Evolutionary conservation across 495 filamentous ascomycete species (phyloP).

Genomic region (Xanthoparmelia taractica): DNA sequence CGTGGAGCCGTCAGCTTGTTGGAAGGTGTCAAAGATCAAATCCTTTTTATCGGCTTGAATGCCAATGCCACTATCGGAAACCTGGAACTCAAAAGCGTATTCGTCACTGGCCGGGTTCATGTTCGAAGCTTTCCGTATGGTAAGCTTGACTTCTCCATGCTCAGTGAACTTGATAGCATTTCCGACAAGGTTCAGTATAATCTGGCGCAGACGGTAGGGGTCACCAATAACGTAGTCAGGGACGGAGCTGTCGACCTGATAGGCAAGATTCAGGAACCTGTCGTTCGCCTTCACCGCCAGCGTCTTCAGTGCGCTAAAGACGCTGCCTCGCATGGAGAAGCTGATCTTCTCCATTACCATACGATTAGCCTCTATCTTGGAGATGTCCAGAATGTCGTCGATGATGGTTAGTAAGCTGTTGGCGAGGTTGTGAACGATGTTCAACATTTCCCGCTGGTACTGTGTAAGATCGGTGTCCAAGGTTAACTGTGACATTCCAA

Average conservation of each 20-base stretch:
- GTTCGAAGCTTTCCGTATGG: conserved; percentile 60
- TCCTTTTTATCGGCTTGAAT: conserved; percentile 95
- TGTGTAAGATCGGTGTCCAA: conserved; percentile 84
- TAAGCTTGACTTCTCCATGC: conserved; percentile 90
- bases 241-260: conserved; percentile 87
- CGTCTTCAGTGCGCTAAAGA: conserved; percentile 97
- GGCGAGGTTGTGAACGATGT: conserved; percentile 94
- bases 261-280: conserved; percentile 87
- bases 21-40: conserved; percentile 98
- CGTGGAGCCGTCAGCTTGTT: conserved; percentile 96
- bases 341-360: conserved; percentile 99
- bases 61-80: conserved; percentile 95
- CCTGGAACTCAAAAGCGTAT: conserved; percentile 93
- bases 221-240: conserved; percentile 96
- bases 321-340: conserved; percentile 87
- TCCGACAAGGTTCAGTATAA: conserved; percentile 60
- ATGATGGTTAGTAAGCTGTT: conserved; percentile 98
- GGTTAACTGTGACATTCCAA: conserved; percentile 94
- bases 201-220: conserved; percentile 92
- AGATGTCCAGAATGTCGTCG: conserved; percentile 97
- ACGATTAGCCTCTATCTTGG: conserved; percentile 98
- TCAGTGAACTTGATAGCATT: conserved; percentile 89
- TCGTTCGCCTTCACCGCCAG: conserved; percentile 96
- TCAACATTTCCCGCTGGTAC: conserved; percentile 96
- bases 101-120: conserved; percentile 49